Evolutionary conservation across 768 basidiomycete species (phyloP), one percentile per base, ranked within the genome.

Genomic region (Dacryopinax spathularia): DNA sequence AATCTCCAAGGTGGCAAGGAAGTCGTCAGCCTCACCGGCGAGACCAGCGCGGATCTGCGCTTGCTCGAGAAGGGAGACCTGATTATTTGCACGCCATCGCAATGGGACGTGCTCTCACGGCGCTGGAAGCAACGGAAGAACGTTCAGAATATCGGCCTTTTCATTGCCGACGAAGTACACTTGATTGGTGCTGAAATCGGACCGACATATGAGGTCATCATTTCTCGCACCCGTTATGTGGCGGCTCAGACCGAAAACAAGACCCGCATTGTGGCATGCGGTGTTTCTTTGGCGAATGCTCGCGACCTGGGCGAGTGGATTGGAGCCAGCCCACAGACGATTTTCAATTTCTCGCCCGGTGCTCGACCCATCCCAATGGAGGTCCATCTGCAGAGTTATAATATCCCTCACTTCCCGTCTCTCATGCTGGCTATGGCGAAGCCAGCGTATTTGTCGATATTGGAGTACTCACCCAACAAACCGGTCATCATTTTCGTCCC

Each of bases 341-440:
- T 96, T 68, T 99, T 98, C 85, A 99, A 97, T 77, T 96, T 99
- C 74, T 61, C 35, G 33, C 34, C n/a, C 61, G 91, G 91, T 68
- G 92, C 94, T 16, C 90, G 95, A n/a, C 93, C 95, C 1, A 77
- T 97, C 12, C 93, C 96, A 67, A 89, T 99, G 85, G 92, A 97
- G 64, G 93, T 99, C 59, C 94, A 98, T 71, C 77, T 99, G 7
- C 96, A 99, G 70, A 92, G 89, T 39, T 99, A 96, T 78, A 83
- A 83, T 29, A 90, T 93, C 48, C 91, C 93, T n/a, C 96, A 98
- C 71, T 96, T 95, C 84, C 93, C 96, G 0, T 96, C 93, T 0
- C 78, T 99, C 39, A 98, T 99, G 95, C 91, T 98, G 65, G 83
- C 93, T 44, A 98, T 99, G 96, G 93, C 94, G 9, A 98, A 98